Evolutionary conservation across 345 rosid species (phyloP).

Genomic region (Draba incana): DNA sequence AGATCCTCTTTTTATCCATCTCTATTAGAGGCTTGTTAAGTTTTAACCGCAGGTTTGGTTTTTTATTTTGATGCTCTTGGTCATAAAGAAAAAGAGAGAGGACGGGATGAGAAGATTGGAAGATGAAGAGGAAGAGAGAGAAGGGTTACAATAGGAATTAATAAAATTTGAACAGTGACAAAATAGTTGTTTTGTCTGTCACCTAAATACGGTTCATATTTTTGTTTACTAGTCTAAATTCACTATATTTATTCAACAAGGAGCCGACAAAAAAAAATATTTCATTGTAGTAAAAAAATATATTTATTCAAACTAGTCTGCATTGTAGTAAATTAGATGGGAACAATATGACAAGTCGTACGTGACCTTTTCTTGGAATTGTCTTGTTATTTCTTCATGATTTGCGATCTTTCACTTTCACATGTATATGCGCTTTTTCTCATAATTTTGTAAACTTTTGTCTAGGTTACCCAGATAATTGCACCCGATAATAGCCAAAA

Average conservation of each 20-base stretch:
- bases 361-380: slow-evolving; percentile 2
- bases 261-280: too few species aligned
- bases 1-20: slow-evolving; percentile 15
- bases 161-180: too few species aligned
- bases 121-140: too few species aligned
- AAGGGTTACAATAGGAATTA: too few species aligned
- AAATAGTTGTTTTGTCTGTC: too few species aligned
- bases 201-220: too few species aligned
- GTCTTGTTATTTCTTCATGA: neutral
- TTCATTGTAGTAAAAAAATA: too few species aligned
- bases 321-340: too few species aligned
- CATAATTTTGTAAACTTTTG: neutral
- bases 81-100: slow-evolving; percentile 51
- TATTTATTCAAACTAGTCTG: too few species aligned
- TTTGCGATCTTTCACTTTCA: neutral
- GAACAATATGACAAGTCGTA: neutral
- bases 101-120: too few species aligned
- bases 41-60: slow-evolving; percentile 64
- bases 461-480: neutral
- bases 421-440: neutral
- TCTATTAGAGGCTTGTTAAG: slow-evolving; percentile 33
- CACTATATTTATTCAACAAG: too few species aligned
- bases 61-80: slow-evolving; percentile 55
- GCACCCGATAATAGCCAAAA: neutral
- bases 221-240: too few species aligned